Conservation (phyloP, 169 alveolate genomes). For the Cryptosporidium ryanae region DNA sequence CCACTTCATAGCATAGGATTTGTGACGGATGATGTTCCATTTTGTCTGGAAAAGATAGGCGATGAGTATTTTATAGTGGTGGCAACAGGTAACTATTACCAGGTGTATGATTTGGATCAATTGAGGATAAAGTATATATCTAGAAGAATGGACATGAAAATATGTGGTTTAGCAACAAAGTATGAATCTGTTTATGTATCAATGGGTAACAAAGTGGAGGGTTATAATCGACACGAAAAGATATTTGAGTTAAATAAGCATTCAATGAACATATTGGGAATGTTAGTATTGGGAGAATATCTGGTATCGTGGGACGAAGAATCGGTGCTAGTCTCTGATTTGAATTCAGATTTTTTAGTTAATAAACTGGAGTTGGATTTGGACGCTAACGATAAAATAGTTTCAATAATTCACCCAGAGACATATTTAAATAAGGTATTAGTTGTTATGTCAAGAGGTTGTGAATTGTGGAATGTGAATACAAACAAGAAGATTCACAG, state of each 20-base stretch:
- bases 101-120: slow-evolving; percentile 67
- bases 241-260: slow-evolving; percentile 41
- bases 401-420: slow-evolving; percentile 46
- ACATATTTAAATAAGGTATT: slow-evolving; percentile 73
- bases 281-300: slow-evolving; percentile 43
- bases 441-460: slow-evolving; percentile 46
- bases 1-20: slow-evolving; percentile 65
- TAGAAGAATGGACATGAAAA: slow-evolving; percentile 1
- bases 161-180: slow-evolving; percentile 20
- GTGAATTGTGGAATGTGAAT: slow-evolving; percentile 71
- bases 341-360: background rate
- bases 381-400: slow-evolving; percentile 29
- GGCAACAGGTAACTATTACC: slow-evolving; percentile 53
- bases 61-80: slow-evolving; percentile 57
- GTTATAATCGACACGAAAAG: slow-evolving; percentile 49
- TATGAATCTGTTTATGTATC: slow-evolving; percentile 59
- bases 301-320: slow-evolving; percentile 58
- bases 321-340: slow-evolving; percentile 5
- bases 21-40: slow-evolving; percentile 48
- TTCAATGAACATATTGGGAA: slow-evolving; percentile 28
- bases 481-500: slow-evolving; percentile 53
- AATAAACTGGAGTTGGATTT: slow-evolving; percentile 4
- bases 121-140: slow-evolving; percentile 60
- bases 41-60: slow-evolving; percentile 61
- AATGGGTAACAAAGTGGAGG: slow-evolving; percentile 39